Evolutionary conservation across 768 basidiomycete species (phyloP), one percentile per base, ranked within the genome.

Genomic region (Termitomyces sp.): DNA sequence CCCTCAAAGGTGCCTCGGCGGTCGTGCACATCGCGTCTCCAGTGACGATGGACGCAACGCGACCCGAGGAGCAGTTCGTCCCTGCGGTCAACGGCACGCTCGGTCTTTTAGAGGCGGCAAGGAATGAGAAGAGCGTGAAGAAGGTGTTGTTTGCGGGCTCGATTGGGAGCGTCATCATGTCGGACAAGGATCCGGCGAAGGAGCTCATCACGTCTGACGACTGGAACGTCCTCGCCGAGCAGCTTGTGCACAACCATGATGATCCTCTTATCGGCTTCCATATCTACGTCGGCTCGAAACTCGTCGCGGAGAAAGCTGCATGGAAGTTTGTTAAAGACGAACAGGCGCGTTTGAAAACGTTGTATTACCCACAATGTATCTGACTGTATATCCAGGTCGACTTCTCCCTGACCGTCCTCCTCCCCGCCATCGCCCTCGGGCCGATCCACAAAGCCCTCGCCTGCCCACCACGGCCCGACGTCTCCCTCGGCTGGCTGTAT

Each of bases 401-500:
- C 33, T 59, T 59, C 44, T 53, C 58, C 14, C n/a, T 59, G 39
- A 59, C 58, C 18, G 26, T 44, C 18, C 4, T 59, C 10, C 58
- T 59, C 10, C 58, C 58, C 13, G 58, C 58, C 3, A 47, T 59
- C 0, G 24, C 24, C 6, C 53, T 54, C 30, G 58, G 58, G 5
- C 58, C 58, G 6, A 53, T 59, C 24, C 58, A 59, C 39, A 59
- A 59, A 43, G 44, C 53, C 18, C 34, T 59, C 2, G 55, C 51
- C 18, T 4, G 52, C 45, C 52, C 58, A 6, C 58, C 58, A 22
- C 52, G 58, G 18, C 58, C 20, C 8, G 58, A 59, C 18, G 58
- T 59, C n/a, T 59, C 58, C 24, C 58, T 59, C n/a, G 58, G 58
- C 1, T 59, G 58, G 58, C 27, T 59, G 13, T 59, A 59, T 30